Percentiles rank a stretch among this genome's conserved stretches.
phyloP scores from a whole-genome alignment of 2,329 filamentous ascomycete species.

The Didymella exigua region DNA sequence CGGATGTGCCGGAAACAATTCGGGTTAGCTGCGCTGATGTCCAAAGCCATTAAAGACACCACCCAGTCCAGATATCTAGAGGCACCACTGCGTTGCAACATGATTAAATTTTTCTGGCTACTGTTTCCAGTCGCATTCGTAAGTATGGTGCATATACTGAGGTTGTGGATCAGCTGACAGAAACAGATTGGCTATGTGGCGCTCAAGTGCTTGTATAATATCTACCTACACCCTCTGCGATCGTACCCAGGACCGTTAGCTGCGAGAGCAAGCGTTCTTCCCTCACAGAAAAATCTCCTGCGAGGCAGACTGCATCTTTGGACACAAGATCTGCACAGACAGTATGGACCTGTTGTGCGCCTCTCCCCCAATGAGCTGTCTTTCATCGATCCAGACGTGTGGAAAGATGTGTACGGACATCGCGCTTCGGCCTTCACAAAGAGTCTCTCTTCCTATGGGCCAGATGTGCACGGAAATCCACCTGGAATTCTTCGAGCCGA shows the following conservation, averaged over 20 bases:
- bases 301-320: constrained; percentile 25
- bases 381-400: constrained; percentile 44
- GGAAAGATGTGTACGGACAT: constrained; percentile 51
- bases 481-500: constrained; percentile 25
- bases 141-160: background rate
- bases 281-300: constrained; percentile 17
- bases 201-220: constrained; percentile 3
- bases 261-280: background rate
- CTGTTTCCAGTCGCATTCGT: background rate
- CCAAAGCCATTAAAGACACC: too few species aligned
- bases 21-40: too few species aligned
- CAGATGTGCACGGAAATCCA: constrained; percentile 32
- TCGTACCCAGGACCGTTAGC: constrained; percentile 8
- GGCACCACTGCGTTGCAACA: too few species aligned
- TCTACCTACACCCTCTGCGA: constrained; percentile 11
- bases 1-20: too few species aligned
- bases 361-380: constrained; percentile 48
- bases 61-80: too few species aligned
- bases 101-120: too few species aligned
- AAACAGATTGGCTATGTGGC: background rate
- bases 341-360: constrained; percentile 49
- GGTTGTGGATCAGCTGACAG: constrained; percentile 8
- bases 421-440: constrained; percentile 35
- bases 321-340: constrained; percentile 40
- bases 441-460: constrained; percentile 40